A percentile compares a stretch with the other conserved stretches of the same genome.
Conservation (phyloP, 768 basidiomycete genomes). For the Scleroderma bovista region DNA sequence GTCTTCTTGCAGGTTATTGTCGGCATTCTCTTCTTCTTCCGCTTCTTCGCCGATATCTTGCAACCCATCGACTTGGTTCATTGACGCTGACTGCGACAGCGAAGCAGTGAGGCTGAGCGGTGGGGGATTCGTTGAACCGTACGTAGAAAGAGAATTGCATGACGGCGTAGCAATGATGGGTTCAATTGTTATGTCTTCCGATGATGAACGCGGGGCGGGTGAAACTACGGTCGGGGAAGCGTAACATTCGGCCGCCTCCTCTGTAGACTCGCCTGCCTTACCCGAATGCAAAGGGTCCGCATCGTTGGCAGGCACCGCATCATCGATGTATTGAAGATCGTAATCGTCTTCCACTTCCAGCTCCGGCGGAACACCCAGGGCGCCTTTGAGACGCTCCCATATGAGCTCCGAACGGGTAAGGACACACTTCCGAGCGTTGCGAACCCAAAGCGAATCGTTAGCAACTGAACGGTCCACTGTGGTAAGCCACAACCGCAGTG, state of each 20-base stretch:
- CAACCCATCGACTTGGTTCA: conserved; percentile 31
- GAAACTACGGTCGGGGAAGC: background rate
- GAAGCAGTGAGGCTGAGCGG: conserved; percentile 34
- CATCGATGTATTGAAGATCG: background rate
- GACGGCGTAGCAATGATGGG: conserved; percentile 42
- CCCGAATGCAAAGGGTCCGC: background rate
- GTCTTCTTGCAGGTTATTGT: conserved; percentile 12
- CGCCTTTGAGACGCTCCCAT: conserved; percentile 88
- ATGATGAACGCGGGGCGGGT: conserved; percentile 11
- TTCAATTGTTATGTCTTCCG: conserved; percentile 37
- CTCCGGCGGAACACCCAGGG: conserved; percentile 82
- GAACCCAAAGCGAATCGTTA: conserved; percentile 70
- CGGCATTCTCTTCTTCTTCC: conserved; percentile 47
- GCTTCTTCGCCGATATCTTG: conserved; percentile 46
- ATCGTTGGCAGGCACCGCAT: background rate
- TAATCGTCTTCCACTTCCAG: conserved; percentile 55
- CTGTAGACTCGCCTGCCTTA: background rate
- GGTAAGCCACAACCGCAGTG: conserved; percentile 67
- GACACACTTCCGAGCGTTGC: conserved; percentile 69
- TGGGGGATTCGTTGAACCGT: conserved; percentile 24
- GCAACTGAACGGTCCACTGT: conserved; percentile 54
- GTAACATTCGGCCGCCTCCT: background rate
- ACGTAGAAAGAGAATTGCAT: conserved; percentile 16
- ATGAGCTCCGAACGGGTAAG: conserved; percentile 75
- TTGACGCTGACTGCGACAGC: conserved; percentile 24